Conservation (phyloP, 345 rosid genomes). For the Fremontodendron californicum region DNA sequence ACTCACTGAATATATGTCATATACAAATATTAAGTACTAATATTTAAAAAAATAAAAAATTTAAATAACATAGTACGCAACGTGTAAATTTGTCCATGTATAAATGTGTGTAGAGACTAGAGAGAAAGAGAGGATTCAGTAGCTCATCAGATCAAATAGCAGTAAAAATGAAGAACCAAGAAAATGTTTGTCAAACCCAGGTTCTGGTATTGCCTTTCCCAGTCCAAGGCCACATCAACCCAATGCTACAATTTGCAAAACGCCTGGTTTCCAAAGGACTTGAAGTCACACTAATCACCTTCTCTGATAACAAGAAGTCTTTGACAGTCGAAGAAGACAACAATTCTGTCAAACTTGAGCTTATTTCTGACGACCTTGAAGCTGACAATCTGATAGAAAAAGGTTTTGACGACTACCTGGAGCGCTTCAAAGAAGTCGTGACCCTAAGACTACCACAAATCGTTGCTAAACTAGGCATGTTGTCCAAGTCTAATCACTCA, state of each 20-base stretch:
- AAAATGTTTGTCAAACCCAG: background rate
- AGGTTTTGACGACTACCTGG: background rate
- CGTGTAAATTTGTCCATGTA: background rate
- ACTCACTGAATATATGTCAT: no score
- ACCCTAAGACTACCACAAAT: background rate
- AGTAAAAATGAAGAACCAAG: background rate
- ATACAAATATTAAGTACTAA: no score
- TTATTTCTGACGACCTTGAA: constrained; percentile 31
- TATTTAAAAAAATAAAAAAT: no score
- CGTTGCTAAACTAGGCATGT: background rate
- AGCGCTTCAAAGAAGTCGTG: background rate
- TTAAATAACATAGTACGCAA: no score
- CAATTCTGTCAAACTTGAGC: constrained; percentile 10
- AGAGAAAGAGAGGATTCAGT: background rate
- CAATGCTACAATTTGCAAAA: constrained; percentile 32
- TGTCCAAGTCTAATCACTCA: no score
- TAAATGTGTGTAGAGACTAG: background rate
- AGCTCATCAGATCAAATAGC: background rate
- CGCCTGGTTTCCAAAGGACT: constrained; percentile 47
- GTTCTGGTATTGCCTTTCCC: constrained; percentile 37
- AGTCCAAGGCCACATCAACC: constrained; percentile 38
- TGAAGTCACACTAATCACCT: constrained; percentile 40
- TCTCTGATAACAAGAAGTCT: constrained; percentile 17
- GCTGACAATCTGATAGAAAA: constrained; percentile 18
- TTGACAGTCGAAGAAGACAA: no score